These are phyloP conservation scores for Aspergillus sp. DNA, from an alignment of 2,329 filamentous ascomycete genomes.

Conservation along the genomic window DNA sequence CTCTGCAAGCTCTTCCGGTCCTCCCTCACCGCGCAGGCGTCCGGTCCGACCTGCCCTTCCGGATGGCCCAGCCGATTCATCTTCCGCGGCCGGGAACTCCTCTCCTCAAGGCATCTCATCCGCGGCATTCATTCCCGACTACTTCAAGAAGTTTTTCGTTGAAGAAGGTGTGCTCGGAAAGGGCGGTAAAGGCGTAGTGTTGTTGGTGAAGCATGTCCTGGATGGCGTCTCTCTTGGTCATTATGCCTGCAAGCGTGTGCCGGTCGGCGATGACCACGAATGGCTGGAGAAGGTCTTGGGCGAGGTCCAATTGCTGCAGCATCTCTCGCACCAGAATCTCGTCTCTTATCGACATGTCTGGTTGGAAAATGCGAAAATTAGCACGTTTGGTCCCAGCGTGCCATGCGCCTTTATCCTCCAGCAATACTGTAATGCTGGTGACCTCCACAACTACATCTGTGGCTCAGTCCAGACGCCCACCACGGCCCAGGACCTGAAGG, in stretches of 20 bases:
- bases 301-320: constrained; percentile 89
- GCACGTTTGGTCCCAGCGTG: constrained; percentile 83
- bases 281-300: constrained; percentile 94
- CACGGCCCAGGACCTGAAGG: constrained; percentile 84
- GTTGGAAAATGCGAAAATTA: constrained; percentile 85
- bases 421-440: constrained; percentile 93
- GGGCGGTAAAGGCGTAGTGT: constrained; percentile 90
- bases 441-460: constrained; percentile 84
- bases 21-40: constrained; percentile 52
- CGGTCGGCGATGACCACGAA: constrained; percentile 88
- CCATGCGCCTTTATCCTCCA: constrained; percentile 96
- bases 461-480: constrained; percentile 60
- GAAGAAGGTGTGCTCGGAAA: constrained; percentile 82
- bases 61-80: constrained; percentile 46
- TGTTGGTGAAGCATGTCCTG: constrained; percentile 89
- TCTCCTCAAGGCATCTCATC: constrained; percentile 71
- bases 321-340: constrained; percentile 88
- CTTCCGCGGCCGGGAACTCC: constrained; percentile 48
- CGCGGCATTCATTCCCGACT: constrained; percentile 85
- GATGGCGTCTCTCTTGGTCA: constrained; percentile 85
- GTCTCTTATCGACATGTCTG: constrained; percentile 97
- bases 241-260: constrained; percentile 95
- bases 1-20: constrained; percentile 44
- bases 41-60: constrained; percentile 48
- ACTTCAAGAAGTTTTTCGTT: constrained; percentile 90